phyloP scores from a whole-genome alignment of 2,329 filamentous ascomycete genomes.

The Exophiala lecanii-corni region DNA sequence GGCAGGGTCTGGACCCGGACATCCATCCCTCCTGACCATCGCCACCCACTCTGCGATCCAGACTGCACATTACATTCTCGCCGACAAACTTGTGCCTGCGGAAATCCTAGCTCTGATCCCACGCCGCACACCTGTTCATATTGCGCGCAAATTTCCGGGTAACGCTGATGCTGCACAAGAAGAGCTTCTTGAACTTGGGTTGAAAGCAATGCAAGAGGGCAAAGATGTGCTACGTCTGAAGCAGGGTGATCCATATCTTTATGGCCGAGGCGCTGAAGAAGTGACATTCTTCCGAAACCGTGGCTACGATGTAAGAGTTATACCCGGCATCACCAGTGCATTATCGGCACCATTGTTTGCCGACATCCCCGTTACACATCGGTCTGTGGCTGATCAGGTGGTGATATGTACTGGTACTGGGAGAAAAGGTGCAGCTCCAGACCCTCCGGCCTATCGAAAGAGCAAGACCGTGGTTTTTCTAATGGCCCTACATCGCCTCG shows the following conservation, averaged over 20 bases:
- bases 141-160: slow-evolving; percentile 94
- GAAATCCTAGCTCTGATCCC: slow-evolving; percentile 86
- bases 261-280: slow-evolving; percentile 91
- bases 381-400: slow-evolving; percentile 85
- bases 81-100: slow-evolving; percentile 59
- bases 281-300: slow-evolving; percentile 73
- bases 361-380: slow-evolving; percentile 79
- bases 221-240: slow-evolving; percentile 84
- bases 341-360: slow-evolving; percentile 85
- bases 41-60: slow-evolving; percentile 46
- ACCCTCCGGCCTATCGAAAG: slow-evolving; percentile 72
- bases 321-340: slow-evolving; percentile 88
- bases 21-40: slow-evolving; percentile 84
- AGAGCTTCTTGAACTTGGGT: slow-evolving; percentile 75
- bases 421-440: slow-evolving; percentile 75
- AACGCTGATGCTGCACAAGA: slow-evolving; percentile 92
- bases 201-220: slow-evolving; percentile 64
- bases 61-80: slow-evolving; percentile 45
- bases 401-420: slow-evolving; percentile 96
- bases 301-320: slow-evolving; percentile 66
- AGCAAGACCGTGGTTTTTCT: slow-evolving; percentile 85
- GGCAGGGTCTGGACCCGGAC: slow-evolving; percentile 86
- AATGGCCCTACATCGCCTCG: slow-evolving; percentile 87
- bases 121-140: slow-evolving; percentile 80
- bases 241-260: slow-evolving; percentile 95